Evolutionary conservation across 176 grass and related monocot genomes (phyloP), one percentile per base, ranked within the genome.

Genomic region (Luzula sylvatica): DNA sequence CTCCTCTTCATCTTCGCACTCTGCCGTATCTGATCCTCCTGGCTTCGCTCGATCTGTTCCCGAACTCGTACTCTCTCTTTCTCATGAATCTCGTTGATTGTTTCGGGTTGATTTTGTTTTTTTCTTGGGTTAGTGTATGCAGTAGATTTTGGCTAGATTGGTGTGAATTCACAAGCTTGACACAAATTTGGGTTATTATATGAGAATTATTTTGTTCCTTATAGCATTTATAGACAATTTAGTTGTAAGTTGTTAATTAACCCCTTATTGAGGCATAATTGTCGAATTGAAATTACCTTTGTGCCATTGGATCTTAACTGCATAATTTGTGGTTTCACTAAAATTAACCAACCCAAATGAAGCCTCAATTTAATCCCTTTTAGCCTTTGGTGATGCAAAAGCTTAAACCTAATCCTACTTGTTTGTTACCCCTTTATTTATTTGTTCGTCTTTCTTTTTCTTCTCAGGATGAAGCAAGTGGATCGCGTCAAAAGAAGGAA

Each of bases 401-500:
- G 7, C 13, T 55, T 20, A 62, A 22, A 30, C 14, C 19, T 27
- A 50, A 9, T 3, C 59, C 38, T 7, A 25, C 23, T 21, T 11
- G 42, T 70, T 38, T 64, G 2, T 35, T 55, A 30, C 20, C 17
- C 17, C n/a, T 38, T 40, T 21, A 52, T 62, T 74, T 29, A 51
- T 23, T 71, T 40, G n/a, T 20, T 17, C 12, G 23, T 2, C 3
- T 25, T 72, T 0, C 26, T 15, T 44, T 49, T 8, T 23, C 16
- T 23, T 16, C 41, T 35, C 71, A 98, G 92, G 92, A 98, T 25
- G 92, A 90, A 41, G 64, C 74, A 17, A 68, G 74, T 35, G 78
- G 73, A 16, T 75, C 75, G 29, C 81, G 85, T 53, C 92, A 98
- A 78, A 87, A 77, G 67, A 98, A 86, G 65, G 92, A 86, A 4